Conservation (phyloP, 2,329 filamentous ascomycete species). For the Penicillium sp. region DNA sequence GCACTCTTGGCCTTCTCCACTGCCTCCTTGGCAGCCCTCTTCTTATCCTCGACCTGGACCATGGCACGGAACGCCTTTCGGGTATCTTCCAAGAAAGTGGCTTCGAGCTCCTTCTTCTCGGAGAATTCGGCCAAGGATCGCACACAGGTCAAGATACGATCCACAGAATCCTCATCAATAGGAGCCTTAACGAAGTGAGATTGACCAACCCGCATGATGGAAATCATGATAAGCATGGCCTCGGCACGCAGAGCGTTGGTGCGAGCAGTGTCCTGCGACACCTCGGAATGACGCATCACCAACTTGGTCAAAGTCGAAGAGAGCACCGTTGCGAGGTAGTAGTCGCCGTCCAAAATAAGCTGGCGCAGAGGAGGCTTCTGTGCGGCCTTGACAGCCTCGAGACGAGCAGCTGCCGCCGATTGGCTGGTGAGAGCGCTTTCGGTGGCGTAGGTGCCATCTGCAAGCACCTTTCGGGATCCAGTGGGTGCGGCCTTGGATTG, state of each 20-base stretch:
- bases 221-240: slow-evolving; percentile 99
- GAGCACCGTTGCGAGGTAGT: slow-evolving; percentile 92
- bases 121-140: slow-evolving; percentile 87
- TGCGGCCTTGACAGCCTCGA: slow-evolving; percentile 95
- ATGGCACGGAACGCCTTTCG: slow-evolving; percentile 94
- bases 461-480: slow-evolving; percentile 85
- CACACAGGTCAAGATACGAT: slow-evolving; percentile 97
- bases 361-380: slow-evolving; percentile 94
- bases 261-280: slow-evolving; percentile 78
- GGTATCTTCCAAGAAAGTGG: slow-evolving; percentile 91
- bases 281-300: slow-evolving; percentile 94
- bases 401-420: slow-evolving; percentile 81
- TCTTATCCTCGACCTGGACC: slow-evolving; percentile 97
- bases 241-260: slow-evolving; percentile 94
- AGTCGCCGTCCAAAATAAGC: slow-evolving; percentile 94
- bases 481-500: slow-evolving; percentile 76
- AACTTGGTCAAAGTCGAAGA: slow-evolving; percentile 94
- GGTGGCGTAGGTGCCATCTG: slow-evolving; percentile 95
- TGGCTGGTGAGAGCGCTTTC: slow-evolving; percentile 94
- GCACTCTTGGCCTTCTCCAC: slow-evolving; percentile 90
- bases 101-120: slow-evolving; percentile 85
- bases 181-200: slow-evolving; percentile 98
- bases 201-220: slow-evolving; percentile 94
- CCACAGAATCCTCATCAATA: slow-evolving; percentile 97
- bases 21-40: slow-evolving; percentile 91